Evolutionary conservation across 371 early-diverging fungal species (phyloP).

Genomic region (Batkoa obscura): DNA sequence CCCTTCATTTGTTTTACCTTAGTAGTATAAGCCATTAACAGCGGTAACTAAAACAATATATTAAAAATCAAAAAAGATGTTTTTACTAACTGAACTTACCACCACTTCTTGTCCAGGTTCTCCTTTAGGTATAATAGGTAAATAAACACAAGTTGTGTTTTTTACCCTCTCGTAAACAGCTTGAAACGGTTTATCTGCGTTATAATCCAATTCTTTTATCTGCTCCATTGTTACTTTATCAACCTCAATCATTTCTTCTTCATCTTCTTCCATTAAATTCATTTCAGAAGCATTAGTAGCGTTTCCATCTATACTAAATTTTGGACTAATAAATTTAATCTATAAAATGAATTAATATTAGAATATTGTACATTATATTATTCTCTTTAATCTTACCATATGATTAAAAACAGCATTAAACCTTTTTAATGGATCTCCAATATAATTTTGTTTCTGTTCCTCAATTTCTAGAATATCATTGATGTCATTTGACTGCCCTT

Average conservation of each 20-base stretch:
- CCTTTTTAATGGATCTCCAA: not conserved
- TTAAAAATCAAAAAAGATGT: too few relatives aligned
- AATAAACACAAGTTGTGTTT: not conserved
- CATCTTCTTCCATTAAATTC: not conserved
- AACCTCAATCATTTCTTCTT: not conserved
- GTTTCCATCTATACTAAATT: not conserved
- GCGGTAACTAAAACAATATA: too few relatives aligned
- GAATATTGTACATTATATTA: too few relatives aligned
- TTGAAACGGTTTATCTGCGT: not conserved
- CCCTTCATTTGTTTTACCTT: not conserved
- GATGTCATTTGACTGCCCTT: not conserved
- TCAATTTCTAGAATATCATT: not conserved
- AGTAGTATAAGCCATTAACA: not conserved
- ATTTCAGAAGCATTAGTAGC: not conserved
- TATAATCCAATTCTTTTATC: not conserved
- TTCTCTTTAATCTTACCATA: not conserved
- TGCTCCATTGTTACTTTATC: not conserved
- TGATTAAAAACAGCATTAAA: not conserved
- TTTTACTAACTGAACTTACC: not conserved
- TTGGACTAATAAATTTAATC: not conserved
- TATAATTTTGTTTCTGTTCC: not conserved
- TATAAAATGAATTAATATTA: not conserved
- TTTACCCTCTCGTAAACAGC: not conserved
- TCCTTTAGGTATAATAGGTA: not conserved
- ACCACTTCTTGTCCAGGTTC: not conserved